Base-by-base conservation (phyloP, 129 eudicot genomes). In the Arctium lappa region DNA sequence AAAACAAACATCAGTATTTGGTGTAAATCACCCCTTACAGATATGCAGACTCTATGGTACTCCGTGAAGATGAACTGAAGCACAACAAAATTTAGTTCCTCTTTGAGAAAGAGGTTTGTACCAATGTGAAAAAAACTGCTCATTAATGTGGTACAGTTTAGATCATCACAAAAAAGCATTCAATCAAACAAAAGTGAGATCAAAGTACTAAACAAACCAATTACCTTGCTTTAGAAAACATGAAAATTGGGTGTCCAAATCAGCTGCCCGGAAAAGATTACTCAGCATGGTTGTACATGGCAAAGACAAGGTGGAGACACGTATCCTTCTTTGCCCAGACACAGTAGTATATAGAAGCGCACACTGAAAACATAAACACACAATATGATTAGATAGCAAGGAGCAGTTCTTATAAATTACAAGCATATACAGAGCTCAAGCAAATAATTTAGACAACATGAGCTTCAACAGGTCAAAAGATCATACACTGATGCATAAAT, bases 191-290 rank as follows among this genome's bases (percentile, higher is more conserved):
- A 40, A 53, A 53, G 22, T 53, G 18, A 11, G 18, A 53, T 53
- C 3, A 13, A 53, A 42, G 18, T 9, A 36, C 8, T 7, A 53
- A 16, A 53, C 30, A 27, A 79, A 65, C 37, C 6, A 74, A 31
- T n/a, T 87, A 94, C 98, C 98, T 88, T 92, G 97, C 88, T 94
- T 94, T 83, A 89, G 72, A 86, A 94, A 89, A 83, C 98, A 94
- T 7, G 98, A 86, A 80, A 94, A 94, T 74, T 91, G 97, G 79
- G 97, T 91, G 70, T 92, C 97, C n/a, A 94, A 81, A 85, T 94
- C 97, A 30, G 98, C 98, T 38, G 97, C 84, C 15, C 98, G 97
- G 85, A 94, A 94, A 63, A 94, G 90, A 88, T 90, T 91, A 82
- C 94, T 87, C 33, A 94, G 85, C 88, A 89, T 86, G 85, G 85